These are phyloP conservation scores for Fusarium heterosporum DNA, from an alignment of 2,329 filamentous ascomycete species.

Conservation along the genomic window DNA sequence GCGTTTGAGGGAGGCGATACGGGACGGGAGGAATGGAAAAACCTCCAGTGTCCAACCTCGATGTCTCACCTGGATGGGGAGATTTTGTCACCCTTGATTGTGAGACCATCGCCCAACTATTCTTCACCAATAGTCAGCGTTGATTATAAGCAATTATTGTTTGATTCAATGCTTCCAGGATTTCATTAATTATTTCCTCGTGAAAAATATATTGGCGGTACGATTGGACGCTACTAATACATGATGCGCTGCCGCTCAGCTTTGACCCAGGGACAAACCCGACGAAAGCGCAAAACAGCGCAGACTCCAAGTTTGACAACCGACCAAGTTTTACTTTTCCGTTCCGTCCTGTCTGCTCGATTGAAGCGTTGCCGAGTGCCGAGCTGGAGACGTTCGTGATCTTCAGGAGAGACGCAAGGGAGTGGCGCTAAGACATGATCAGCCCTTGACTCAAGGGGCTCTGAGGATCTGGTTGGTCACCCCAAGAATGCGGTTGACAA, in stretches of 20 bases:
- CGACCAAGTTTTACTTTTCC: background rate
- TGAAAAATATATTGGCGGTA: background rate
- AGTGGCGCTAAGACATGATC: constrained; percentile 36
- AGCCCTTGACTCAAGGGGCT: constrained; percentile 21
- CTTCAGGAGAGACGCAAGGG: constrained; percentile 29
- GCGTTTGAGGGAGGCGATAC: constrained; percentile 27
- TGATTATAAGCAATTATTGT: background rate
- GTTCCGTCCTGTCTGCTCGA: background rate
- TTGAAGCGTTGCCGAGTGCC: background rate
- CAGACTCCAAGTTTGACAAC: no score
- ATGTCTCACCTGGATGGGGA: constrained; percentile 33
- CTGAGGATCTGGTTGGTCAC: background rate
- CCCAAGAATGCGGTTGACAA: constrained; percentile 21
- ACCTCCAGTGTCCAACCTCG: background rate
- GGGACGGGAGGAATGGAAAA: constrained; percentile 35
- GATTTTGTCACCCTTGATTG: background rate
- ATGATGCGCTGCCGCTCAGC: background rate
- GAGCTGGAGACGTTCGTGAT: background rate
- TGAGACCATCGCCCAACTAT: fast-evolving
- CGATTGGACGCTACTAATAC: background rate
- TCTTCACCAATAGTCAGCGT: background rate
- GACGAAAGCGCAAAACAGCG: background rate
- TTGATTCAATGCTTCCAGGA: background rate
- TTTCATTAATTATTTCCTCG: background rate
- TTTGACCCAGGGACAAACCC: background rate